Percentiles rank a stretch among this genome's conserved stretches.
These are phyloP conservation scores for Aspergillus thermomutatus DNA, from an alignment of 2,329 filamentous ascomycete genomes.

Conservation along the genomic window DNA sequence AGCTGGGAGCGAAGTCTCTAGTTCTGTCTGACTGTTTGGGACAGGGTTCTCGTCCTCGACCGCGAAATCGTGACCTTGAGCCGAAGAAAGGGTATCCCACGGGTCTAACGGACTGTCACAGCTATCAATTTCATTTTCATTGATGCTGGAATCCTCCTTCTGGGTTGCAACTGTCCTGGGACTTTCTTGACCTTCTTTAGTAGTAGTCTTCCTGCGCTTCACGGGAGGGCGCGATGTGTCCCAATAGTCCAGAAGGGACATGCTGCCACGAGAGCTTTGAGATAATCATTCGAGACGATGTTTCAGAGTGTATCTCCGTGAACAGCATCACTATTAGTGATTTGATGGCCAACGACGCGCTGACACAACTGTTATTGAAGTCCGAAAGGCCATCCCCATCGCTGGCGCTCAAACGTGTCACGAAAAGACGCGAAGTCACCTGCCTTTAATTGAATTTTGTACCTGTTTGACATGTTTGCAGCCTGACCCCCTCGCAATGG, in stretches of 20 bases:
- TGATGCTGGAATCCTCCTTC: constrained; percentile 9
- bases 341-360: background rate
- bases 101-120: constrained; percentile 33
- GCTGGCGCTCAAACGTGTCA: constrained; percentile 1
- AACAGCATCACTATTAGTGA: background rate
- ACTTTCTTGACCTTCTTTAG: constrained; percentile 6
- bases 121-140: background rate
- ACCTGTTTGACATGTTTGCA: constrained; percentile 18
- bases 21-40: constrained; percentile 55
- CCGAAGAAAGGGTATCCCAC: constrained; percentile 22
- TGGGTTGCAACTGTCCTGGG: background rate
- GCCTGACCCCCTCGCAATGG: background rate
- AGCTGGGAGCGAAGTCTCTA: constrained; percentile 68
- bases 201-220: constrained; percentile 31
- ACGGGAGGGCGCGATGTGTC: constrained; percentile 27
- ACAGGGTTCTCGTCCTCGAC: constrained; percentile 4
- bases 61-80: background rate
- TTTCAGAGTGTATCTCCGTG: background rate
- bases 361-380: background rate
- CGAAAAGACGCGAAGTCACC: constrained; percentile 13
- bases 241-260: constrained; percentile 38
- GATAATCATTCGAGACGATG: background rate
- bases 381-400: background rate
- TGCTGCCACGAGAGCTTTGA: constrained; percentile 17
- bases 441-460: constrained; percentile 6